Conservation (phyloP, 306 rosid species). For the Arachis stenosperma region DNA sequence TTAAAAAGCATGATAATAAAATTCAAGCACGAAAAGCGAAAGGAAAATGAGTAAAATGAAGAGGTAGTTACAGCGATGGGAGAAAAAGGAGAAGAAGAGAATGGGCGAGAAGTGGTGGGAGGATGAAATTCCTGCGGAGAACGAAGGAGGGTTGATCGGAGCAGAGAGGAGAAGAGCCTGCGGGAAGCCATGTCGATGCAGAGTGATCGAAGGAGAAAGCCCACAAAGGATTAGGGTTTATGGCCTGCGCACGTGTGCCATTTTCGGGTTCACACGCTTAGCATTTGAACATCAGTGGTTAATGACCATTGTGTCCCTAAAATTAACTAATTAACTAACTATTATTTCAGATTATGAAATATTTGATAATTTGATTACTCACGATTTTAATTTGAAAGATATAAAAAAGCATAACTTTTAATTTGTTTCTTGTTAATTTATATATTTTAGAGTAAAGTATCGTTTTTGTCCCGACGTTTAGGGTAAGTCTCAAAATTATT, state of each 20-base stretch:
- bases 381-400: too few relatives aligned
- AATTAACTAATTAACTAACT: too few relatives aligned
- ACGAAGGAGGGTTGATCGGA: slow-evolving; percentile 53
- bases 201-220: background rate
- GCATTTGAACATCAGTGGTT: background rate
- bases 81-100: slow-evolving; percentile 39
- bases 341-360: too few relatives aligned
- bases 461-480: too few relatives aligned
- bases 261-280: background rate
- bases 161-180: slow-evolving; percentile 54
- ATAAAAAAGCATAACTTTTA: too few relatives aligned
- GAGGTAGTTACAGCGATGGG: slow-evolving; percentile 41
- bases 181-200: slow-evolving; percentile 49
- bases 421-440: too few relatives aligned
- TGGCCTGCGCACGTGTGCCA: slow-evolving; percentile 9
- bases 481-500: too few relatives aligned
- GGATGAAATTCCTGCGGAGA: slow-evolving; percentile 36
- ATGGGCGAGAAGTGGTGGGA: slow-evolving; percentile 14
- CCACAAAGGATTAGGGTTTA: slow-evolving; percentile 36
- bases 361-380: too few relatives aligned
- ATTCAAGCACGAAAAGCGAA: background rate
- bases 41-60: slow-evolving; percentile 24
- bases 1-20: background rate
- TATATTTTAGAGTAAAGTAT: too few relatives aligned
- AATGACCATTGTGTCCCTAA: too few relatives aligned